Evolutionary conservation across 2,329 filamentous ascomycete genomes (phyloP), one percentile per base, ranked within the genome.

Genomic region (Ceratocystis ficicola): DNA sequence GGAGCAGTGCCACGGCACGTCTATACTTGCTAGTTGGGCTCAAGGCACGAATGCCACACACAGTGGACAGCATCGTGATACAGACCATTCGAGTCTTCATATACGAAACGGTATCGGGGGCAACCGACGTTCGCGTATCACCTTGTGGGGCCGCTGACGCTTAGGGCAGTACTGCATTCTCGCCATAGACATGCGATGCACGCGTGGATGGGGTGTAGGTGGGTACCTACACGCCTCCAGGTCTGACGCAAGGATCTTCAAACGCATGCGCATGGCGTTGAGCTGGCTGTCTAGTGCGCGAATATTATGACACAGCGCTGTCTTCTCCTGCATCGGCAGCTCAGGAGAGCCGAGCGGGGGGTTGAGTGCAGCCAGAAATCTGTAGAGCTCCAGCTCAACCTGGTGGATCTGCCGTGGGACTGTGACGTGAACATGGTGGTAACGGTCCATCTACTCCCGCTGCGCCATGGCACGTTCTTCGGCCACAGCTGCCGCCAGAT

Each of bases 401-500:
- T 59, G 50, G 6, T 65, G 32, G 8, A 48, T 44, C n/a, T 65
- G 63, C 6, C 44, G 63, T 7, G 32, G 63, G 32, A 44, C 55
- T n/a, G 32, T 44, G 4, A 59, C 41, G 52, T 59, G 25, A 32
- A 59, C 52, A 17, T 65, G 41, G 28, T 65, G 66, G 46, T 44
- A 62, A 44, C 63, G 66, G 46, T 44, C 28, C 57, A 55, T 46
- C 66, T 67, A 67, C 20, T 65, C 62, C 44, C 62, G 62, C 46
- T 67, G 57, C 20, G 52, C 63, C 63, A 65, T 65, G 8, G 48
- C 44, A 65, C 63, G 63, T 52, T 65, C 50, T 59, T 60, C 50
- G 5, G 36, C 63, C 10, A 59, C 52, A 32, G 41, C 41, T 5
- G 44, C 36, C 3, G 63, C 52, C 30, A 57, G 44, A 25, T 65